A percentile compares a stretch with the other conserved stretches of the same genome.
These are phyloP conservation scores for Angophora floribunda DNA, from an alignment of 345 rosid species.

Conservation along the genomic window DNA sequence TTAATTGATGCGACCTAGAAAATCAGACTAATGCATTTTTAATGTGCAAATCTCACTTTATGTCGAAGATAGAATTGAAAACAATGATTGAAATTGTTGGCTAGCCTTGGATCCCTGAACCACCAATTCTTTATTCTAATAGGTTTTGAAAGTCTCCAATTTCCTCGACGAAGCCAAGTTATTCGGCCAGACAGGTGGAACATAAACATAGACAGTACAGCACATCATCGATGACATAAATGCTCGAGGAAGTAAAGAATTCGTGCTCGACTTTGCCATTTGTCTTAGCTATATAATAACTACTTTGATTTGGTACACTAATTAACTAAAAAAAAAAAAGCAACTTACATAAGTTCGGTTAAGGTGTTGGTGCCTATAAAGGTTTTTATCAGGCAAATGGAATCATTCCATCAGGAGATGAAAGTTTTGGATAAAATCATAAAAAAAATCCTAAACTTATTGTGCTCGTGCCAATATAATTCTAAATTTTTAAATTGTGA, in stretches of 20 bases:
- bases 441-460: too few species aligned
- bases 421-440: too few species aligned
- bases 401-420: too few species aligned
- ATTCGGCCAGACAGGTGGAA: rapidly evolving
- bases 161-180: background rate
- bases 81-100: background rate
- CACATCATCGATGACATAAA: background rate
- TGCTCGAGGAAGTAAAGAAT: background rate
- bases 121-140: too few species aligned
- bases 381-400: too few species aligned
- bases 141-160: background rate
- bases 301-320: background rate
- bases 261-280: background rate
- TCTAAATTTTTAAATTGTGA: too few species aligned
- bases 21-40: background rate
- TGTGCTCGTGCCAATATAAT: too few species aligned
- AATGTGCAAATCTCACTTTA: background rate
- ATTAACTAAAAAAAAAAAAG: too few species aligned
- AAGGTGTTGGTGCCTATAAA: too few species aligned
- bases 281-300: background rate
- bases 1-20: background rate
- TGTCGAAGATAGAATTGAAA: background rate
- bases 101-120: too few species aligned
- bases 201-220: background rate
- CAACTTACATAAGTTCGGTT: too few species aligned